Evolutionary conservation across 768 basidiomycete species (phyloP).

Genomic region (Tulasnella sp.): DNA sequence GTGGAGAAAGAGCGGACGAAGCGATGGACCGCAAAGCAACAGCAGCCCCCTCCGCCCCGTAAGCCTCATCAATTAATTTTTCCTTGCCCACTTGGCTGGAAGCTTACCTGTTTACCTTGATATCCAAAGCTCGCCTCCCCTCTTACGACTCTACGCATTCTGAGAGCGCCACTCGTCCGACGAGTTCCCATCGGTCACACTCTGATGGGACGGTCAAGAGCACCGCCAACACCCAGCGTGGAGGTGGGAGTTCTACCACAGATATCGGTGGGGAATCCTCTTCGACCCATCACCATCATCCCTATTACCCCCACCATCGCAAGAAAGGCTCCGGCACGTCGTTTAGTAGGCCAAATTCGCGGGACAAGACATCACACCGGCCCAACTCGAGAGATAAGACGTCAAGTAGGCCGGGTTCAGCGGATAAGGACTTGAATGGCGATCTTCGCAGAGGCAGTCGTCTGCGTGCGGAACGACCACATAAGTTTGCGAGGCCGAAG

Average conservation of each 20-base stretch:
- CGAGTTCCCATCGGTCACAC: background rate
- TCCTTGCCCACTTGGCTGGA: no score
- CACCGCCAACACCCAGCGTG: background rate
- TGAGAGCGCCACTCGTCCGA: background rate
- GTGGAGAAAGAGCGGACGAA: no score
- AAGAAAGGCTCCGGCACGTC: background rate
- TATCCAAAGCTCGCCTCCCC: no score
- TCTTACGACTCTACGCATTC: background rate
- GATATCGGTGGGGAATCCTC: no score
- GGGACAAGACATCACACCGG: background rate
- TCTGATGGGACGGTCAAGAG: background rate
- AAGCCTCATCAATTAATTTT: background rate
- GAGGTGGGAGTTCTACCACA: no score
- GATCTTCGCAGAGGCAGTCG: no score
- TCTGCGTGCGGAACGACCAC: no score
- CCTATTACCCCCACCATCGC: background rate
- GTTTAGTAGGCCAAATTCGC: no score
- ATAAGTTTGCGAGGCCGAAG: background rate
- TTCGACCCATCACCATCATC: background rate
- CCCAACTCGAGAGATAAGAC: background rate
- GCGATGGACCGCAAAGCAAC: no score
- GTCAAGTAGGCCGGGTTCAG: background rate
- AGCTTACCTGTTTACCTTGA: no score
- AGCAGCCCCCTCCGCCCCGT: background rate
- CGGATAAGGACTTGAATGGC: background rate